A percentile compares a stretch with the other conserved stretches of the same genome.
phyloP scores from a whole-genome alignment of 345 rosid genomes.

The Toxicodendron radicans region DNA sequence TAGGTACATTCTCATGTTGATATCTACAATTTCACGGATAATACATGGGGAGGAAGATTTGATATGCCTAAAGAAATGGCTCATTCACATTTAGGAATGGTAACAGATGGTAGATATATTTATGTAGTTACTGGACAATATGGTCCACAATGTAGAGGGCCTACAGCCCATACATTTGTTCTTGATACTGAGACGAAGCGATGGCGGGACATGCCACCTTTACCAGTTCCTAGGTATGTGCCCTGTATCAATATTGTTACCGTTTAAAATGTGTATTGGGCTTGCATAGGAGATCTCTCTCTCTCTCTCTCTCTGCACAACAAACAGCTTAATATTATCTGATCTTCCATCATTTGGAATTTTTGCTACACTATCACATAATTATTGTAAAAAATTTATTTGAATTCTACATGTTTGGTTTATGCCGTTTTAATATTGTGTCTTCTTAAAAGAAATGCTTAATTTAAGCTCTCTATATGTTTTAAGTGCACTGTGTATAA shows the following conservation, averaged over 20 bases:
- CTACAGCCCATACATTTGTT: slow-evolving; percentile 78
- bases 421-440: background rate
- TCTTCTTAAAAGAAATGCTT: background rate
- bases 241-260: slow-evolving; percentile 13
- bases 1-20: slow-evolving; percentile 97
- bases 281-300: background rate
- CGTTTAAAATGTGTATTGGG: background rate
- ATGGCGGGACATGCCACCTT: slow-evolving; percentile 67
- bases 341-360: background rate
- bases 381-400: too few species aligned
- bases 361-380: background rate
- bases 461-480: background rate
- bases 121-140: slow-evolving; percentile 84
- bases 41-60: slow-evolving; percentile 87
- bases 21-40: slow-evolving; percentile 74
- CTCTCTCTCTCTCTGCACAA: background rate
- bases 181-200: slow-evolving; percentile 83
- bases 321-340: background rate
- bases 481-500: background rate
- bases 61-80: slow-evolving; percentile 99
- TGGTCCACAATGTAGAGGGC: slow-evolving; percentile 96
- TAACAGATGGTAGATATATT: slow-evolving; percentile 82
- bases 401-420: background rate
- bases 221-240: slow-evolving; percentile 86
- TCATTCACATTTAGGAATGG: slow-evolving; percentile 99